Evolutionary conservation across 1,139 yeast genomes (phyloP), one percentile per base, ranked within the genome.

Genomic region (Yamadazyma epiphylla): DNA sequence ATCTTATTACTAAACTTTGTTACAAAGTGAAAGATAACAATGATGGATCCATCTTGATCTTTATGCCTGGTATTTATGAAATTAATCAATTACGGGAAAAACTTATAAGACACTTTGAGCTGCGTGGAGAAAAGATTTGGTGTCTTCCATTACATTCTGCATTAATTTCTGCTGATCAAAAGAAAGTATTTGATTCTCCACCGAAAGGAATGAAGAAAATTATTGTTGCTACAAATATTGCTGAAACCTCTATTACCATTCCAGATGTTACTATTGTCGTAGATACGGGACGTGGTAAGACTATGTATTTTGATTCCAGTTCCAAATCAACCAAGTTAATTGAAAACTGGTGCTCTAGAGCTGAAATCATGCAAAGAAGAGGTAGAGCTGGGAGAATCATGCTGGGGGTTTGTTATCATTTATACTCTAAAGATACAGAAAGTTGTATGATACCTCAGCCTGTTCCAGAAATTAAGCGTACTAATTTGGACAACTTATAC

Each of bases 361-460:
- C 97, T 0, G 96, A 94, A 49, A 80, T 82, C n/a, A 75, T 78
- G 25, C 98, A 91, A 56, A 74, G 98, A 58, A 70, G 96, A 51
- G 98, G 98, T 52, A 85, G 98, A 66, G 94, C 97, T n/a, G 98
- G 98, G 41, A 91, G 98, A 73, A 88, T 89, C 11, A 74, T 80
- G 16, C 69, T 68, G 19, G 98, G 98, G 37, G 64, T 65, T 9
- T 88, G 96, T 41, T 91, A 78, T 58, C 89, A 85, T 49, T 54
- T 91, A 27, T 91, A 77, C 54, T 81, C 96, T 0, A 58, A 63
- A 32, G 74, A 73, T 2, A 72, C 84, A 0, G 80, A 77, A 43
- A 54, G 58, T 1, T 49, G 57, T 4, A 83, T 88, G 94, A 59
- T 71, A 8, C 60, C 69, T 1, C 80, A 82, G 41, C 95, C 96